phyloP scores from a whole-genome alignment of 225 moss, liverwort and hornwort genomes.

The Pseudisothecium myosuroides region DNA sequence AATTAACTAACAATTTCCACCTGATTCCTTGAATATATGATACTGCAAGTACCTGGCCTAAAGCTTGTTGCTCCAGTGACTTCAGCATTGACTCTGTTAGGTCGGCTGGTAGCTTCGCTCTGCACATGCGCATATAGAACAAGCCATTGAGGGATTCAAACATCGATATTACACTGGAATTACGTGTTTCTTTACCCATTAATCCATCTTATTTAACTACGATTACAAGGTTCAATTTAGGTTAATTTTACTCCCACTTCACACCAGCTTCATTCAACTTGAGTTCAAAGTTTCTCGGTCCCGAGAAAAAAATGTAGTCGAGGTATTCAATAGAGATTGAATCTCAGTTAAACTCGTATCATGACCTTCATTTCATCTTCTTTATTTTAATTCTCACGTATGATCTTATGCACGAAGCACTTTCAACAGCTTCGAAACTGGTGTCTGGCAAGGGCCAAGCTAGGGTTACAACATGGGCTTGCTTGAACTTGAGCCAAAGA shows the following conservation, averaged over 20 bases:
- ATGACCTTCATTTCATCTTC: background rate
- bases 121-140: background rate
- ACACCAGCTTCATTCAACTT: background rate
- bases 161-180: background rate
- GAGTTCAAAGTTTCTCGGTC: background rate
- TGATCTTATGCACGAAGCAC: background rate
- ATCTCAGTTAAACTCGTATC: background rate
- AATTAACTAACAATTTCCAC: background rate
- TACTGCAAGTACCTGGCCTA: slow-evolving; percentile 21
- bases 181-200: background rate
- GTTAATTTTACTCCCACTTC: background rate
- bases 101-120: slow-evolving; percentile 22
- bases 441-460: background rate
- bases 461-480: background rate
- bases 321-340: background rate
- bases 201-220: background rate
- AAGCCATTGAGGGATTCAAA: background rate
- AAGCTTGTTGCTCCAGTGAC: slow-evolving; percentile 29
- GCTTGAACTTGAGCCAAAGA: background rate
- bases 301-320: background rate
- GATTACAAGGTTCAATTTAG: background rate
- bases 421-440: background rate
- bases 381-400: background rate
- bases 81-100: slow-evolving; percentile 21
- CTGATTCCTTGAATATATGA: background rate